Evolutionary conservation across 1,139 yeast genomes (phyloP), one percentile per base, ranked within the genome.

Genomic region (Debaryomyces nepalensis): DNA sequence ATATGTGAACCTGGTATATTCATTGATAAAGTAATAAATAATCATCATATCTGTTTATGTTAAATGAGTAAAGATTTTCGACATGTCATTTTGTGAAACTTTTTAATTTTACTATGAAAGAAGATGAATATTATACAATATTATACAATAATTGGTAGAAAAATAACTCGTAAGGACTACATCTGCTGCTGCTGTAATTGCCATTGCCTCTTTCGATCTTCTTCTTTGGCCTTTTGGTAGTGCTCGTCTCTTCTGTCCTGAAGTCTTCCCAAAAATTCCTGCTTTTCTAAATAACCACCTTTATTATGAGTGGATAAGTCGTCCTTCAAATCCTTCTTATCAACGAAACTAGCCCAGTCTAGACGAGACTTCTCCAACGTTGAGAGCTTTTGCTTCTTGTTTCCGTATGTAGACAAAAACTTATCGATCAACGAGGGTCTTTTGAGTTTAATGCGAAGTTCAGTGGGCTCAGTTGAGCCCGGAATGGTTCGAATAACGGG

Each of bases 271-370:
- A 93, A 73, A 74, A 95, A 93, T 53, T 87, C 97, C 61, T 93
- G 98, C 59, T 82, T 89, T 51, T 89, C 96, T 58, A 95, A 70
- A 64, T 84, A 93, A 10, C 99, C 99, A 40, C 79, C 87, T 62
- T 79, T 82, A 61, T 90, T 91, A 58, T 85, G 87, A 44, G 80
- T 75, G 42, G 76, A 77, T 59, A 93, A 75, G 50, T 93, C 99
- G 51, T 89, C 97, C 41, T 79, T 76, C 43, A 95, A 82, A 46
- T 91, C 90, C 49, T 84, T 82, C 53, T 84, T 75, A 63, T 93
- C 98, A 15, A 95, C 97, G 66, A 87, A 91, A 46, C 89, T 82
- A 1, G 96, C 95, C 97, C 99, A 93, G 63, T 93, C 99, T 44
- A 93, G 73, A 47, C 96, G 75, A 2, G 96, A 87, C 62, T 93